Conservation (phyloP, 2,329 filamentous ascomycete genomes). For the Aspergillus pseudoterreus region DNA sequence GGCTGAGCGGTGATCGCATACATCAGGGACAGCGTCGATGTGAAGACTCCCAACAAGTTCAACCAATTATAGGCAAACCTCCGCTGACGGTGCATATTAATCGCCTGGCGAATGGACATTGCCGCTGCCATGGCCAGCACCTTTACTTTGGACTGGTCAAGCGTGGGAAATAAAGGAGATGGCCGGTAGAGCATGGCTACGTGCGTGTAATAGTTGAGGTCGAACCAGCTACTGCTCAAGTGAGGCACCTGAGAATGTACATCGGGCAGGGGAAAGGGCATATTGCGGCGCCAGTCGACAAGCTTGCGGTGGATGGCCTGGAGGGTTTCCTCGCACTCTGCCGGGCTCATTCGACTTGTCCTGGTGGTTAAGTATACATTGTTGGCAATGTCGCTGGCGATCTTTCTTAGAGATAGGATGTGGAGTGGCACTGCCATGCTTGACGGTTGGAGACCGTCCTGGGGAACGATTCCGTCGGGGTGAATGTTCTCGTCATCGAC, state of each 20-base stretch:
- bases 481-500: constrained; percentile 35
- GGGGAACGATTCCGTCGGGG: constrained; percentile 18
- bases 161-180: constrained; percentile 39
- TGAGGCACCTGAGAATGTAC: constrained; percentile 41
- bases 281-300: constrained; percentile 43
- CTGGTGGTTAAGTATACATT: constrained; percentile 35
- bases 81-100: constrained; percentile 36
- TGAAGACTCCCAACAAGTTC: constrained; percentile 42
- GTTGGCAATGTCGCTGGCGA: constrained; percentile 40
- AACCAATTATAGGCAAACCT: constrained; percentile 44
- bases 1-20: constrained; percentile 43
- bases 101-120: constrained; percentile 44
- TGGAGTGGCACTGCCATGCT: constrained; percentile 42
- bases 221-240: constrained; percentile 44
- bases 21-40: constrained; percentile 41
- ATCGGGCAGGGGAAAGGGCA: constrained; percentile 45
- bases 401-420: constrained; percentile 39
- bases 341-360: constrained; percentile 9
- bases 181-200: constrained; percentile 45
- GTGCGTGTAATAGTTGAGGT: constrained; percentile 49
- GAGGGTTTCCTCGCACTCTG: constrained; percentile 32
- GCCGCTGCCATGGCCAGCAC: constrained; percentile 38
- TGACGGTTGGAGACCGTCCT: constrained; percentile 29
- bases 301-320: constrained; percentile 39
- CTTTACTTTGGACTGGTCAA: constrained; percentile 35